Evolutionary conservation across 345 rosid genomes (phyloP), one percentile per base, ranked within the genome.

Genomic region (Chamaenerion angustifolium): DNA sequence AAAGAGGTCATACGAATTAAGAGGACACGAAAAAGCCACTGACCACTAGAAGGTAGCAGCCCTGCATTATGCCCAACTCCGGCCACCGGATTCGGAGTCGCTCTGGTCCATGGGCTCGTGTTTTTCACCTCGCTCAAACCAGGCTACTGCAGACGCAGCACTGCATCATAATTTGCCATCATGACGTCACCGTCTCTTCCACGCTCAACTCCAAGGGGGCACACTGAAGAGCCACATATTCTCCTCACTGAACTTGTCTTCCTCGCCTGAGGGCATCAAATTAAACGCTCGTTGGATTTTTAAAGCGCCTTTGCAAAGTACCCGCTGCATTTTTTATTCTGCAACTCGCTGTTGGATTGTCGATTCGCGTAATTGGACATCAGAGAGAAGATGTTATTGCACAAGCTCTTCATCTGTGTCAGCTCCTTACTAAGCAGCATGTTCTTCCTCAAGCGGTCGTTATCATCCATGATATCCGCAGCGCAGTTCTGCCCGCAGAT

Each of bases 371-470:
- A 88, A 18, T 46, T 69, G 0, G 77, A 73, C 78, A 84, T 70
- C 70, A 84, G 58, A 3, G 16, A 51, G 27, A 75, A 62, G 16
- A 88, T 81, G 19, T 67, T 80, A 44, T 67, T 75, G 61, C 88
- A 88, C 10, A 88, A 56, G 21, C 75, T 68, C 56, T 76, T 81
- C 83, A 88, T 68, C 56, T 75, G 81, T 12, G 80, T 40, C 13
- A 88, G 61, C 64, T 88, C 86, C 45, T 75, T 72, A 55, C 60
- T 76, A 14, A 88, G 65, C 62, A 72, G 72, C 17, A 70, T 54
- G 65, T 88, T 88, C 64, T 56, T 82, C 65, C 81, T 67, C 71
- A 88, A 59, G 63, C 79, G 72, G 63, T 79, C 92, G 74, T 84
- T 88, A 64, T 88, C 94, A 47, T 79, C 85, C 31, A 79, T 48